phyloP scores from a whole-genome alignment of 2,329 filamentous ascomycete genomes.

The Calonectria crousiana region DNA sequence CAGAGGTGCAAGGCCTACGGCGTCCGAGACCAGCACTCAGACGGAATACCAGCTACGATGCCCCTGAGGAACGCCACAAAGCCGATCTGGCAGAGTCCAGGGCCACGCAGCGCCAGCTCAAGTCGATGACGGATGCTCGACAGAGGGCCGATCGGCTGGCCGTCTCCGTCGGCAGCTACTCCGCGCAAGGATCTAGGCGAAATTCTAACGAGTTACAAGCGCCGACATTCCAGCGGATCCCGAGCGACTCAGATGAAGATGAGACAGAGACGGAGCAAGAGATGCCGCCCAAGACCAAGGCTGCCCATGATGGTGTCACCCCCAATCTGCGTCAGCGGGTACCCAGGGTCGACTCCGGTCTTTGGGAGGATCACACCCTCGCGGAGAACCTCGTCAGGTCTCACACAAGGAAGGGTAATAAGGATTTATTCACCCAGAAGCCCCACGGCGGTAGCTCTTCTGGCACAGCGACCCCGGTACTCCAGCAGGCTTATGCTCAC shows the following conservation, averaged over 20 bases:
- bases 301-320: slow-evolving; percentile 30
- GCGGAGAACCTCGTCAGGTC: slow-evolving; percentile 53
- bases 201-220: slow-evolving; percentile 49
- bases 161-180: slow-evolving; percentile 54
- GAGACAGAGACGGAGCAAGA: slow-evolving; percentile 39
- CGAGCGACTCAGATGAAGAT: slow-evolving; percentile 47
- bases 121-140: slow-evolving; percentile 55
- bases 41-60: slow-evolving; percentile 58
- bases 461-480: slow-evolving; percentile 52
- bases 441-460: slow-evolving; percentile 44
- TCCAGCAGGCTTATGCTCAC: slow-evolving; percentile 62
- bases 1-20: slow-evolving; percentile 33
- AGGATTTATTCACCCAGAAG: slow-evolving; percentile 48
- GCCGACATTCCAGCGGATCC: slow-evolving; percentile 48
- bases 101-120: slow-evolving; percentile 52
- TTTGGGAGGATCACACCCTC: slow-evolving; percentile 41
- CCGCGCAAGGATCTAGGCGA: slow-evolving; percentile 52
- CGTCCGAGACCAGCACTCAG: slow-evolving; percentile 54
- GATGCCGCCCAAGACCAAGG: slow-evolving; percentile 28
- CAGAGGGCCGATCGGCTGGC: slow-evolving; percentile 54
- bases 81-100: slow-evolving; percentile 54
- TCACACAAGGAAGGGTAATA: slow-evolving; percentile 47
- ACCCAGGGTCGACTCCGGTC: slow-evolving; percentile 33
- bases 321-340: slow-evolving; percentile 41
- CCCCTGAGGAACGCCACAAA: slow-evolving; percentile 53